Base-by-base conservation (phyloP, 1,284 basidiomycete genomes). In the Sphaerobolus stellatus region DNA sequence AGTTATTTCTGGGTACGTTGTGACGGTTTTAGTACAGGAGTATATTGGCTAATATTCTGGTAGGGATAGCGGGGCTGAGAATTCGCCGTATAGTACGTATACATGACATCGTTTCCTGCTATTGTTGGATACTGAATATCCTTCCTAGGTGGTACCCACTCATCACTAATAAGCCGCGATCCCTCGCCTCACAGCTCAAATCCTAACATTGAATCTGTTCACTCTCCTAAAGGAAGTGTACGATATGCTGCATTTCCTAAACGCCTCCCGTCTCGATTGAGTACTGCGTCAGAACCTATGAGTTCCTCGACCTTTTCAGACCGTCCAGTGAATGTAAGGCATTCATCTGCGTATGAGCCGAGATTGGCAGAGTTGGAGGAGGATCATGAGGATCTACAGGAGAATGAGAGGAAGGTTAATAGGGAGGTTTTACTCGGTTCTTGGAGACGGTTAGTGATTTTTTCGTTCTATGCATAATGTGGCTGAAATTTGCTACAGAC, bases 1-100 rank as follows among this genome's bases (percentile, higher is more conserved):
- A 14, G 59, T 74, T 4, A 61, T 75, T 18, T 69, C 71, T 6
- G 63, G 68, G 73, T 74, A 60, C 22, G 63, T 58, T 27, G 48
- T 45, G n/a, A n/a, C n/a, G n/a, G 20, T 6, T 43, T 29, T 30
- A 49, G 49, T 49, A 29, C n/a, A 22, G 11, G 28, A 7, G 36
- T 3, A 22, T 16, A 16, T 43, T 22, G 28, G 13, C 18, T 8
- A 29, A 3, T 20, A 14, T 29, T 48, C 13, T 36, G 11, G 27
- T 20, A 54, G 52, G 16, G 52, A 54, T 18, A 48, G 52, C 22
- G 52, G 52, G n/a, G 31, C 31, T 8, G 52, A 54, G 40, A 46
- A 46, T 11, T 57, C 51, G n/a, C 20, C 45, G 24, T 29, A 34
- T 13, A 50, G 56, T 53, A 40, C 24, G 46, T 45, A 36, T 29